Evolutionary conservation across 176 grass and related monocot genomes (phyloP).

Genomic region (Carex scoparia): DNA sequence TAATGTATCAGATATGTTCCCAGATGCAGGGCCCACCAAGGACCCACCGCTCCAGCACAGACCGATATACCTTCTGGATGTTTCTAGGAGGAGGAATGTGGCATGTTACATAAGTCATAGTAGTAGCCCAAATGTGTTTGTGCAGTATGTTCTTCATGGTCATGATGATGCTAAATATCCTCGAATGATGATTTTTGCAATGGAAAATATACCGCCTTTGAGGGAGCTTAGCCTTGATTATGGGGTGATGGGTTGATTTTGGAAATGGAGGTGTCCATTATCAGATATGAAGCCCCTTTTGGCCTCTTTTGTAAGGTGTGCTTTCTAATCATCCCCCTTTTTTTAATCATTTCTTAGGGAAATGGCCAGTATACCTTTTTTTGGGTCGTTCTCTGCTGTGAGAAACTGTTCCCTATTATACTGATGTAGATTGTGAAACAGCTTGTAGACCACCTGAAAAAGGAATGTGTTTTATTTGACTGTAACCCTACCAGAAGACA

Average conservation of each 20-base stretch:
- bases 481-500: not conserved
- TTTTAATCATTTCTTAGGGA: not conserved
- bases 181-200: conserved; percentile 76
- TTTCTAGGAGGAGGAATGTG: conserved; percentile 58
- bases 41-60: conserved; percentile 12
- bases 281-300: not conserved
- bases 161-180: conserved; percentile 50
- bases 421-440: conserved; percentile 16
- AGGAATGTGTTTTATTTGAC: conserved; percentile 4
- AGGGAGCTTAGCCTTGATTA: conserved; percentile 83
- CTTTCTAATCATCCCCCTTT: not conserved
- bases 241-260: conserved; percentile 25
- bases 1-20: conserved; percentile 40
- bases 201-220: conserved; percentile 90
- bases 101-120: conserved; percentile 83
- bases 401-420: not conserved
- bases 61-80: conserved; percentile 46
- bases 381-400: not conserved
- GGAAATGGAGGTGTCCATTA: not conserved
- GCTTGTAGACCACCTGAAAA: not conserved
- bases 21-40: not conserved
- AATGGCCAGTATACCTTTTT: not conserved
- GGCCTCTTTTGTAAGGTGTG: not conserved
- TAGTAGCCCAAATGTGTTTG: conserved; percentile 56
- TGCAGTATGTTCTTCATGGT: conserved; percentile 49